Base-by-base conservation (phyloP, 805 yeast genomes). In the Candida dajiaensis region DNA sequence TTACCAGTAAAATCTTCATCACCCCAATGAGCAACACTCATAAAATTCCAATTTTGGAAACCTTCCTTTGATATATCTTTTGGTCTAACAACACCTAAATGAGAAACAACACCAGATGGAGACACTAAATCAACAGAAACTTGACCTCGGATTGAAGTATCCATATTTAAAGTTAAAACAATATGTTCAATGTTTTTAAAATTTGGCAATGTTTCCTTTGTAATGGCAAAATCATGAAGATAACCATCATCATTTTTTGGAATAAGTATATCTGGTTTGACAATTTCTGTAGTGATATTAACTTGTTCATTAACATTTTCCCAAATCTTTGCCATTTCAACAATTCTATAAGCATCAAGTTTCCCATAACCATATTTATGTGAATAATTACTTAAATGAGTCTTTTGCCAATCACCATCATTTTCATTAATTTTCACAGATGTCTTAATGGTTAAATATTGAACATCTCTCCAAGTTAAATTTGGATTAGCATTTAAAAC, bases 11-110 rank as follows among this genome's bases (percentile, higher is more conserved):
- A 92, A 2, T 61, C 42, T 55, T 84, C 90, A 63, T 92, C 97
- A 36, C 97, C 97, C 97, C 98, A 94, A 63, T 94, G 98, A 1
- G 96, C 97, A n/a, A 94, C 98, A 11, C 92, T 78, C 88, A 90
- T 88, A 61, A 94, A 94, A 1, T 87, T 85, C 99, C 99, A 94
- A 54, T 85, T 73, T 6, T 62, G 56, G 53, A 88, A 85, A 0
- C 96, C 96, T 1, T 62, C 69, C 2, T 55, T 51, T 6, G 80
- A 71, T 9, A 47, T 52, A 64, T 94, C 99, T 18, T 66, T 54
- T 7, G 66, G 67, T 55, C 99, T 76, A 18, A 73, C 72, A 21
- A 81, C 76, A 0, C 94, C 97, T 50, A 94, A 72, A 40, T 80
- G 77, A 18, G 96, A 88, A 9, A 69, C 69, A 26, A 85, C 72